Conservation (phyloP, 1,139 yeast species). For the Zygosaccharomyces pseudobailii region DNA sequence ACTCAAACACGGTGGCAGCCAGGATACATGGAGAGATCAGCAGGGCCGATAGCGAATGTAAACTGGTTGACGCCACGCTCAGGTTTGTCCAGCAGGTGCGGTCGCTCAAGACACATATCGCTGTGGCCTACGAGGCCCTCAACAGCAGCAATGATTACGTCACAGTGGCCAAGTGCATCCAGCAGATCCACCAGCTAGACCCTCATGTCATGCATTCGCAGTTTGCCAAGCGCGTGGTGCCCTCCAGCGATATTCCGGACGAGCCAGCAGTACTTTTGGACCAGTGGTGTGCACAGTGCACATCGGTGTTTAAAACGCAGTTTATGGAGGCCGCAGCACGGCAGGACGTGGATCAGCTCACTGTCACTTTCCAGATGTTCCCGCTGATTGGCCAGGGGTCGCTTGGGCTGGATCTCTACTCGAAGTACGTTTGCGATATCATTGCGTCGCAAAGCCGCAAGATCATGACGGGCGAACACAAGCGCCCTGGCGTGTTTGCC, state of each 20-base stretch:
- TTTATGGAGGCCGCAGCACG: conserved; percentile 64
- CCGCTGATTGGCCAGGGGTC: conserved; percentile 76
- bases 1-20: conserved; percentile 63
- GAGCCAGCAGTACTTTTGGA: conserved; percentile 56
- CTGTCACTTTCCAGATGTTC: conserved; percentile 66
- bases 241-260: conserved; percentile 85
- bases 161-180: conserved; percentile 63
- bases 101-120: conserved; percentile 38
- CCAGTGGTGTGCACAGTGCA: conserved; percentile 57
- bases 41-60: conserved; percentile 64
- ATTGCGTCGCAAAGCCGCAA: conserved; percentile 72
- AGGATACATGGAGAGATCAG: conserved; percentile 66
- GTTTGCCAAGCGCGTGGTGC: conserved; percentile 81
- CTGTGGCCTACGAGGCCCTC: conserved; percentile 25
- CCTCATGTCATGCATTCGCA: conserved; percentile 51
- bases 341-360: conserved; percentile 63
- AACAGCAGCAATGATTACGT: conserved; percentile 47
- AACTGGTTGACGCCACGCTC: conserved; percentile 59
- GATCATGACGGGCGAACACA: conserved; percentile 31
- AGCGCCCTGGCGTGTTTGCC: conserved; percentile 48
- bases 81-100: conserved; percentile 64
- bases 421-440: conserved; percentile 79
- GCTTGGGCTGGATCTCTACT: conserved; percentile 73
- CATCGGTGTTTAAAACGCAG: conserved; percentile 51
- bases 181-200: conserved; percentile 68